Evolutionary conservation across 176 grass and related monocot genomes (phyloP), one percentile per base, ranked within the genome.

Genomic region (Ensete glaucum): DNA sequence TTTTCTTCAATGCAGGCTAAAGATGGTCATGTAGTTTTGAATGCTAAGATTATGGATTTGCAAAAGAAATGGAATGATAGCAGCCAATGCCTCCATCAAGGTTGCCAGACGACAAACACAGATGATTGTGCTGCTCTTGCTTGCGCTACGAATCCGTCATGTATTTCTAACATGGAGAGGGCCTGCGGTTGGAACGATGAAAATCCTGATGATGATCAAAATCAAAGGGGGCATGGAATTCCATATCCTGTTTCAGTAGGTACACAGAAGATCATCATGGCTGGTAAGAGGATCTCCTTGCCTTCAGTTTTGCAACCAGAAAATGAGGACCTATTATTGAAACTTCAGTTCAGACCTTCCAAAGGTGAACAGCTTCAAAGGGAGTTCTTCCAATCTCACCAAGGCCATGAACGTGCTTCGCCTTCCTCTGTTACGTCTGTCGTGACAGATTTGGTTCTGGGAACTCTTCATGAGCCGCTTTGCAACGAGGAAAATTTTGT

Each of bases 21-120:
- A 86, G 94, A 87, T 79, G 86, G 83, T 81, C 81, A 82, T 56
- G 72, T 80, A 83, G 76, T 89, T 34, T 73, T 93, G 80, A 89
- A 94, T 67, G 82, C 84, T 23, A 99, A 99, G 82, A 84, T 91
- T 49, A 24, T 80, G 66, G 88, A 99, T 79, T 66, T 99, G 29
- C 79, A 87, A 65, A 94, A 85, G 75, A 98, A 98, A 51, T 94
- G 95, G 90, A 94, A 86, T 2, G 88, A 94, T 14, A 82, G 86
- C 73, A 93, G 95, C 71, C 72, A 85, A 53, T 68, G 66, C 15
- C 64, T 82, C 53, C 90, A 97, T 71, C 81, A 79, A 73, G 77
- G 53, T 43, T 75, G 53, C 78, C 86, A 82, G 78, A 91, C 77
- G 82, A 77, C 75, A 56, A 53, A 75, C 43, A 75, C 26, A 64